Conservation (phyloP, 2,329 filamentous ascomycete genomes). For the Diaporthe citri region DNA sequence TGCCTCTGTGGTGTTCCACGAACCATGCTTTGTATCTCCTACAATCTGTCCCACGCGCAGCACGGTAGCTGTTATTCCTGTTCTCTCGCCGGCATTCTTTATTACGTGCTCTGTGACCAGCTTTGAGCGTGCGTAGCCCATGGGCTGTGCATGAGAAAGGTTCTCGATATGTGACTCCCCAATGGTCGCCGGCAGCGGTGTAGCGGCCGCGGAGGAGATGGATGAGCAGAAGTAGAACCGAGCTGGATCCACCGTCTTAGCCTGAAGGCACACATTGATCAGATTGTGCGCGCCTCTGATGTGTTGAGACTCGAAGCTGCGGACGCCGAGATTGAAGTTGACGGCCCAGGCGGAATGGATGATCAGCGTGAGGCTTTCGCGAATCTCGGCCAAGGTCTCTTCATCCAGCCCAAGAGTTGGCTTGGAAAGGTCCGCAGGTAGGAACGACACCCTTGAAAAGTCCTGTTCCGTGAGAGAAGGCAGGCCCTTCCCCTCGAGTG, state of each 20-base stretch:
- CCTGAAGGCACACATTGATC: constrained; percentile 10
- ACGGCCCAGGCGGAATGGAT: constrained; percentile 36
- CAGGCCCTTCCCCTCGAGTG: constrained; percentile 41
- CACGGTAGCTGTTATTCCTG: constrained; percentile 51
- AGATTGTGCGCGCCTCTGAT: constrained; percentile 32
- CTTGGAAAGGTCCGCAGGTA: background rate
- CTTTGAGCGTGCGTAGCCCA: constrained; percentile 35
- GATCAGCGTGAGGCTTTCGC: constrained; percentile 18
- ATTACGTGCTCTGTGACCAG: constrained; percentile 34
- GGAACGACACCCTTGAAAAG: background rate
- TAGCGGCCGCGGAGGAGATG: constrained; percentile 49
- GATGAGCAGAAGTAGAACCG: constrained; percentile 34
- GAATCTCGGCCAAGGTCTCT: background rate
- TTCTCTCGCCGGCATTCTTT: constrained; percentile 45
- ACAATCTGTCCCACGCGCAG: constrained; percentile 60
- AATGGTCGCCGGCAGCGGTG: constrained; percentile 52
- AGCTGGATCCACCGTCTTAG: background rate
- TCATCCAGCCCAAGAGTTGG: constrained; percentile 15
- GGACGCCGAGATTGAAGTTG: constrained; percentile 35
- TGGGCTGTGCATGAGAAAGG: constrained; percentile 53
- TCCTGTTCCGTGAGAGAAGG: background rate
- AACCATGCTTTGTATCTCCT: constrained; percentile 58
- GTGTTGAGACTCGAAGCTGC: constrained; percentile 37
- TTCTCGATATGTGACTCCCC: constrained; percentile 51
- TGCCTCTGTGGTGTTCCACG: constrained; percentile 64